A percentile compares a stretch with the other conserved stretches of the same genome.
Conservation (phyloP, 768 basidiomycete species). For the Scleroderma bovista region DNA sequence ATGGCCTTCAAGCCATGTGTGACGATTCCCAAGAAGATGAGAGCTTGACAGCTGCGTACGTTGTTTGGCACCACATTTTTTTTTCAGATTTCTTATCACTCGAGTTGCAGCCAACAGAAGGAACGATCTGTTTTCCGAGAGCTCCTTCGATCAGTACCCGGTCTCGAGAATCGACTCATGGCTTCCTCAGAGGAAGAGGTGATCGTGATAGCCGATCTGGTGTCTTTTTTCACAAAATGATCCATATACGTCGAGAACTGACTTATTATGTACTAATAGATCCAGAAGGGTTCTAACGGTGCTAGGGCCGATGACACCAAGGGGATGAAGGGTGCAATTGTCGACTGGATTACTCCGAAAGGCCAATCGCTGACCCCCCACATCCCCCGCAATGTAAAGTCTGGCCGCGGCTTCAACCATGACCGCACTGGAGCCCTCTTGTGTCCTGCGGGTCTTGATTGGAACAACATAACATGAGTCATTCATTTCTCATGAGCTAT, state of each 20-base stretch:
- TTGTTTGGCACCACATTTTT: not conserved
- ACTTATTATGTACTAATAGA: slow-evolving; percentile 5
- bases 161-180: slow-evolving; percentile 11
- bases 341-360: slow-evolving; percentile 21
- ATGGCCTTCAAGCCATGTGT: not conserved
- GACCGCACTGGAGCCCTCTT: slow-evolving; percentile 15
- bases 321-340: slow-evolving; percentile 14
- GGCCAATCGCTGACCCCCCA: slow-evolving; percentile 8
- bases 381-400: slow-evolving; percentile 9
- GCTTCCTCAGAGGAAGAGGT: slow-evolving; percentile 10
- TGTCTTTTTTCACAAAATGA: slow-evolving; percentile 1
- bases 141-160: slow-evolving; percentile 10
- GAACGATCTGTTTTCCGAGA: slow-evolving; percentile 4
- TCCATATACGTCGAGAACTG: not conserved
- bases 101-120: not conserved
- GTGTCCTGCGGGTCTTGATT: slow-evolving; percentile 17
- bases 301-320: slow-evolving; percentile 13
- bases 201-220: slow-evolving; percentile 12
- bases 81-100: not conserved
- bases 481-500: not conserved
- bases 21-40: not conserved
- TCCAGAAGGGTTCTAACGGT: slow-evolving; percentile 19
- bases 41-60: not conserved
- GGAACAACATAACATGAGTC: slow-evolving; percentile 12
- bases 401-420: slow-evolving; percentile 12